phyloP scores from a whole-genome alignment of 352 stramenopile genomes.

The Phytophthora ohioensis region DNA sequence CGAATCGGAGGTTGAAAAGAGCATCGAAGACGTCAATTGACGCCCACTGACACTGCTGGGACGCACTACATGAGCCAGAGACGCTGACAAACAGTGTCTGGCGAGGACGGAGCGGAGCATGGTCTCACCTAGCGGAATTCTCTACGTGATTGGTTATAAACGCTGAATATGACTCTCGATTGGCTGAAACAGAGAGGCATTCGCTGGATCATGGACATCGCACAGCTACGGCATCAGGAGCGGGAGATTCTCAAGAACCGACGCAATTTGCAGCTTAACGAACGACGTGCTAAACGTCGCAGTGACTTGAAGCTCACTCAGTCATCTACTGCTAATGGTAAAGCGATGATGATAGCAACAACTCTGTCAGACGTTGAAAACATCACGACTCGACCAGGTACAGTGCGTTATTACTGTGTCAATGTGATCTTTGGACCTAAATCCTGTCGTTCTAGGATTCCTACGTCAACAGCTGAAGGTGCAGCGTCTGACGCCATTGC shows the following conservation, averaged over 20 bases:
- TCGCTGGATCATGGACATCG: conserved; percentile 4
- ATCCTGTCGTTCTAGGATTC: conserved; percentile 45
- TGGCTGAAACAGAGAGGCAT: conserved; percentile 5
- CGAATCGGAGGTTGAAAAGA: conserved; percentile 3
- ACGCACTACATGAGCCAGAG: background rate
- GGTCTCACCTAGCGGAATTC: background rate
- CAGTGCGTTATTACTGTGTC: background rate
- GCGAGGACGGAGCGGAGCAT: conserved; percentile 24
- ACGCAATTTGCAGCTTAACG: conserved; percentile 20
- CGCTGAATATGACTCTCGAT: background rate
- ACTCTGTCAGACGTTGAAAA: conserved; percentile 31
- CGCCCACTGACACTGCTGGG: background rate
- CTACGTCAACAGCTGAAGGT: conserved; percentile 44
- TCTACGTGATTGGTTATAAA: conserved; percentile 26
- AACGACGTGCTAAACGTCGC: conserved; percentile 25
- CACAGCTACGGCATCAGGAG: conserved; percentile 9
- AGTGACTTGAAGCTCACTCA: background rate
- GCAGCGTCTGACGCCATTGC: conserved; percentile 37
- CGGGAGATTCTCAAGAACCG: conserved; percentile 9
- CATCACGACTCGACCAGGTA: conserved; percentile 42
- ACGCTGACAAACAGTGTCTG: conserved; percentile 1
- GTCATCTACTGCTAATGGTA: background rate
- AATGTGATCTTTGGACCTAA: no score
- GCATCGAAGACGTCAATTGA: background rate
- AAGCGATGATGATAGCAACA: conserved; percentile 7